These are phyloP conservation scores for Hypoxylon fuscum DNA, from an alignment of 495 filamentous ascomycete species.

Conservation along the genomic window DNA sequence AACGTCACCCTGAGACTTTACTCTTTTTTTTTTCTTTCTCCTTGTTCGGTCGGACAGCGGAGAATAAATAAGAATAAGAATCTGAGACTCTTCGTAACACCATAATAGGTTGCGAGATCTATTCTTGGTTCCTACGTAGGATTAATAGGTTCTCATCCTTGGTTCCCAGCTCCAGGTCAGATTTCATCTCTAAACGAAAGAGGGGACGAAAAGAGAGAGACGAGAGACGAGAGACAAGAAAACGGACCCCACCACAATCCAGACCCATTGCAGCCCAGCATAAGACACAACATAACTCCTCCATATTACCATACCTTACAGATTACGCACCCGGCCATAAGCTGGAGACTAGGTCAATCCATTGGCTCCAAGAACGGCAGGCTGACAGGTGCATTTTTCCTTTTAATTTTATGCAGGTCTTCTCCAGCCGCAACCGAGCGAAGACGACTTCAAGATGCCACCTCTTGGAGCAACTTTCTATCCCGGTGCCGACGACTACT, in stretches of 20 bases:
- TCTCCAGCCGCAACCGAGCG: conserved; percentile 42
- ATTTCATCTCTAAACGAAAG: conserved; percentile 1
- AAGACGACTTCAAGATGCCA: conserved; percentile 58
- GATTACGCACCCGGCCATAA: conserved; percentile 21
- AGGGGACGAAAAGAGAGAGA: not conserved
- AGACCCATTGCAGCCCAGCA: not conserved
- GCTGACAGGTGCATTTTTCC: conserved; percentile 44
- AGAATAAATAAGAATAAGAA: conserved; percentile 17
- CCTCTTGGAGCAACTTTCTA: conserved; percentile 85
- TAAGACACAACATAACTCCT: not conserved
- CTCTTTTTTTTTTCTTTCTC: not conserved
- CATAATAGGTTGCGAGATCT: conserved; percentile 1
- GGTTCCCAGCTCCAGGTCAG: too few species aligned
- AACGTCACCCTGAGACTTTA: not conserved
- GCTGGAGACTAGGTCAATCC: conserved; percentile 1
- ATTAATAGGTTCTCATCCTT: too few species aligned
- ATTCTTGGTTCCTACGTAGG: conserved; percentile 6
- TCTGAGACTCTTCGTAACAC: conserved; percentile 1
- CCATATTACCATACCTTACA: not conserved
- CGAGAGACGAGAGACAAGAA: not conserved
- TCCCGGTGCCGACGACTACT: conserved; percentile 90
- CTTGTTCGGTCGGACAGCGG: not conserved
- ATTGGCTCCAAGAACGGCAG: conserved; percentile 27
- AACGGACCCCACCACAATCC: conserved; percentile 17
- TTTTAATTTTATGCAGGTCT: conserved; percentile 54